Evolutionary conservation across 1,284 basidiomycete genomes (phyloP).

Genomic region (Cryptococcus sp.): DNA sequence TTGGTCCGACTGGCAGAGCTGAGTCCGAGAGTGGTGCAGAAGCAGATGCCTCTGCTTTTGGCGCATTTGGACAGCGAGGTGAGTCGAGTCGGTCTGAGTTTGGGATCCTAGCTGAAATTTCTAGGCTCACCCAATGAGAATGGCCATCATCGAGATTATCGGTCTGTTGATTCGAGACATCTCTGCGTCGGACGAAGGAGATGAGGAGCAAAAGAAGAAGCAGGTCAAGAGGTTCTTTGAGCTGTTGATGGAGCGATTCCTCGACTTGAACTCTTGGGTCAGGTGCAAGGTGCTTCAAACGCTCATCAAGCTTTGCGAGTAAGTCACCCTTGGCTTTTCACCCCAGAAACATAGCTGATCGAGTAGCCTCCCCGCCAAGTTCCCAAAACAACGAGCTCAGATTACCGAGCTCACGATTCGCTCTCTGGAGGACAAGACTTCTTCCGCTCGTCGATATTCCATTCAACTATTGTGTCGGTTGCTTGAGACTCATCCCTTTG

Average conservation of each 20-base stretch:
- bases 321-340: slow-evolving; percentile 22
- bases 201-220: slow-evolving; percentile 62
- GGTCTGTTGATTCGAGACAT: slow-evolving; percentile 75
- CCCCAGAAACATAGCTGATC: background rate
- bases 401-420: slow-evolving; percentile 71
- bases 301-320: slow-evolving; percentile 62
- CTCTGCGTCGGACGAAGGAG: slow-evolving; percentile 55
- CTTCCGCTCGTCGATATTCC: slow-evolving; percentile 78
- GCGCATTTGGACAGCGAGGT: slow-evolving; percentile 90
- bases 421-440: slow-evolving; percentile 84
- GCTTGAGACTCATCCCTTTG: slow-evolving; percentile 85
- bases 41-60: slow-evolving; percentile 80
- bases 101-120: no score
- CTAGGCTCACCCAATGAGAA: slow-evolving; percentile 91
- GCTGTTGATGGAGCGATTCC: slow-evolving; percentile 74
- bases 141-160: slow-evolving; percentile 82
- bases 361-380: slow-evolving; percentile 65
- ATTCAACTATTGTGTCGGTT: slow-evolving; percentile 72
- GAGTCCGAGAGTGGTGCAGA: slow-evolving; percentile 77
- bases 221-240: slow-evolving; percentile 80
- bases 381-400: slow-evolving; percentile 75
- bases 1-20: slow-evolving; percentile 75
- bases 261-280: slow-evolving; percentile 87
- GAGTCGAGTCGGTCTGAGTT: slow-evolving; percentile 20
- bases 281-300: slow-evolving; percentile 79